Evolutionary conservation across 441 rosid genomes (phyloP).

Genomic region (Euphorbia schlechtendalii): DNA sequence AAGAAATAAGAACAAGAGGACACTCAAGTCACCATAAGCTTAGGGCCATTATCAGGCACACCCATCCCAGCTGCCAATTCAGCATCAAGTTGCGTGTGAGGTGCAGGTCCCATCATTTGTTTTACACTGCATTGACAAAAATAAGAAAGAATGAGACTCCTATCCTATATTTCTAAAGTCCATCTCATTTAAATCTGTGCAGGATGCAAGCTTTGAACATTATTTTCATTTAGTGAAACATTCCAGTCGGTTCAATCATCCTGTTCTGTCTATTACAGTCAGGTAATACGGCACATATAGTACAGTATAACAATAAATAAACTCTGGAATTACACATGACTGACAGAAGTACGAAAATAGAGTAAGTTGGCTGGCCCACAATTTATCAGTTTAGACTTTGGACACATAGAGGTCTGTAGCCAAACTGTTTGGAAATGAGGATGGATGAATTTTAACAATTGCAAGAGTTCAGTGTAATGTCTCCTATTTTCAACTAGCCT

Average conservation of each 20-base stretch:
- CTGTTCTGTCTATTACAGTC: not conserved
- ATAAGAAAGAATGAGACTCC: not conserved
- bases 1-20: slow-evolving; percentile 17
- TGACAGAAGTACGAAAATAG: not conserved
- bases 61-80: slow-evolving; percentile 97
- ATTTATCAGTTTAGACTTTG: not conserved
- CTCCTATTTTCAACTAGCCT: no score
- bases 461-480: no score
- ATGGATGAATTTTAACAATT: no score
- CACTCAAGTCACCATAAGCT: slow-evolving; percentile 59
- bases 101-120: slow-evolving; percentile 71
- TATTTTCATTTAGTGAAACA: not conserved
- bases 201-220: not conserved
- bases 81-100: slow-evolving; percentile 92
- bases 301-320: not conserved
- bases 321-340: no score
- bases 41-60: slow-evolving; percentile 89
- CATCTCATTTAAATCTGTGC: slow-evolving; percentile 20
- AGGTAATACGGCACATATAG: not conserved
- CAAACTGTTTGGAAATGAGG: not conserved
- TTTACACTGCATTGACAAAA: slow-evolving; percentile 47
- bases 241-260: not conserved
- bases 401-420: not conserved
- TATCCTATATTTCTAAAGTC: not conserved
- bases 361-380: not conserved